Conservation (phyloP, 176 grass and related monocot genomes). For the Zoysia pacifica region DNA sequence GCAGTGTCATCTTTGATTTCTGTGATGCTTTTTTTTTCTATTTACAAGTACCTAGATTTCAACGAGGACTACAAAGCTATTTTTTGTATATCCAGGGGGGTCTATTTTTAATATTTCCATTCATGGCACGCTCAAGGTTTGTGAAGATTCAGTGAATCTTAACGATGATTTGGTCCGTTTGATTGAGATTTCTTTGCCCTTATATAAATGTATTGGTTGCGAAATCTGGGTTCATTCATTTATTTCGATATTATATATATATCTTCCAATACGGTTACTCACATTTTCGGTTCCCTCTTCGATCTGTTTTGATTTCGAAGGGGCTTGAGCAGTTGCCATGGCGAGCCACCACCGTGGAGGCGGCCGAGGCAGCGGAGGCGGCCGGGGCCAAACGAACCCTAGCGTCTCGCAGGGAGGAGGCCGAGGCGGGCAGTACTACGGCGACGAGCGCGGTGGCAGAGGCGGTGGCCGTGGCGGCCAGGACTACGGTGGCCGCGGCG, state of each 20-base stretch:
- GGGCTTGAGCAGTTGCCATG: background rate
- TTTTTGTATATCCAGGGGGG: too few relatives aligned
- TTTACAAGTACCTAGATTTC: background rate
- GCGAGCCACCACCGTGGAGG: constrained; percentile 23
- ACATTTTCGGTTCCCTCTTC: too few relatives aligned
- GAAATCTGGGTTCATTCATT: too few relatives aligned
- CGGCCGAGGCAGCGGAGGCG: background rate
- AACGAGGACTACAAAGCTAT: background rate
- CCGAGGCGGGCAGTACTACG: constrained; percentile 4
- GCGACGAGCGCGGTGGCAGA: background rate
- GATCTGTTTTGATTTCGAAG: background rate
- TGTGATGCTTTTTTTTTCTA: background rate
- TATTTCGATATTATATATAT: too few relatives aligned
- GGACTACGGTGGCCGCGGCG: background rate
- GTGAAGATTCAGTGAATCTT: too few relatives aligned
- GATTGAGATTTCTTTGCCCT: too few relatives aligned
- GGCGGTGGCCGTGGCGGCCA: background rate
- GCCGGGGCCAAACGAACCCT: background rate
- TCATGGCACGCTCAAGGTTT: too few relatives aligned
- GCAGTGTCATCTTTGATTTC: background rate
- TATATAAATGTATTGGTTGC: too few relatives aligned
- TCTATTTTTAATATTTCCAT: too few relatives aligned
- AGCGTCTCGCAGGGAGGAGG: constrained; percentile 4
- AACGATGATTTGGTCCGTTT: too few relatives aligned
- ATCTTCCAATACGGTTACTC: too few relatives aligned